Base-by-base conservation (phyloP, 208 protist genomes). In the Trypanosoma lewisi region DNA sequence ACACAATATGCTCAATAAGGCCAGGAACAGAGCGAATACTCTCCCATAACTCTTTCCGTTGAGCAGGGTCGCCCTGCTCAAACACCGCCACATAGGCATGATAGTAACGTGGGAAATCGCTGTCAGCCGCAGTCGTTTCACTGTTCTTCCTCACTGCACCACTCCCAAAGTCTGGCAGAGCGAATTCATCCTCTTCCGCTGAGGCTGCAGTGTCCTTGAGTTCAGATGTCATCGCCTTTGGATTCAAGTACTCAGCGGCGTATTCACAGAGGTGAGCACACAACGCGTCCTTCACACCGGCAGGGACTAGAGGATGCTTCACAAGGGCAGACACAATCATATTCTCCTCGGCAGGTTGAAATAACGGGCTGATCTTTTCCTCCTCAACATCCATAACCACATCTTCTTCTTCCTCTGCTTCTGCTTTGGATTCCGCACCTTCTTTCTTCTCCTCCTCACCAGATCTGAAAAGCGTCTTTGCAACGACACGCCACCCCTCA, bases 221-320 rank as follows among this genome's bases (percentile, higher is more conserved):
- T 28, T 54, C 53, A 21, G 21, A 7, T 37, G 39, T 31, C 3
- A 49, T 34, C 34, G 61, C 27, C 48, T 54, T 0, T 2, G 80
- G 57, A 17, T 67, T 39, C 39, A 96, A 67, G 45, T 93, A 96
- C 28, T 89, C 83, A 11, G 0, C 70, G 1, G 68, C 81, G 57
- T 80, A 86, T 67, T 90, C 87, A 56, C 69, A 77, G 14, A 93
- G 74, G 52, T 93, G 82, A 7, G 78, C 85, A 31, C 67, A 79
- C 48, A 96, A 80, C 19, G 80, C 85, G 62, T 94, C 90, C 77
- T 91, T 89, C 36, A 96, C 57, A 17, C 59, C 49, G 2, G 51
- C 21, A 42, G 85, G 78, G 16, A 89, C 80, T 21, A 83, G 53
- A 8, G 72, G 61, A 52, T 91, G 78, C n/a, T 74, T 69, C 30